Base-by-base conservation (phyloP, 2,329 filamentous ascomycete species). In the Penicillium glabrum region DNA sequence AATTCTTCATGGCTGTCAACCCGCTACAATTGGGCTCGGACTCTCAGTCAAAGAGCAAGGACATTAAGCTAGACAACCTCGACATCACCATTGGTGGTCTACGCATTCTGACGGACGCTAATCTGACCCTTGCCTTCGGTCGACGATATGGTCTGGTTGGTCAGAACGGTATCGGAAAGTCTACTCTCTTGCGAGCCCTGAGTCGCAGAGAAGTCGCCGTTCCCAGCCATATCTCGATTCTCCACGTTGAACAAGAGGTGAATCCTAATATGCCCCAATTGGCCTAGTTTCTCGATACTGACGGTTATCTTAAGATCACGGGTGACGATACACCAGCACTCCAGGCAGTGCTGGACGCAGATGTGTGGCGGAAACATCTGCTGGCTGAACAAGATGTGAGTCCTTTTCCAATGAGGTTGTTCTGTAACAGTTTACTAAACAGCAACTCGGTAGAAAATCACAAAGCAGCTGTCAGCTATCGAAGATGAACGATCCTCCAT, bases 1-100 rank as follows among this genome's bases (percentile, higher is more conserved):
- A 99, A 74, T 98, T 99, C 79, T 99, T 96, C 84, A 98, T 99
- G 95, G 89, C 91, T 53, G 95, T 99, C 80, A 99, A 99, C 76
- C 95, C 95, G 59, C 84, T 99, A 61, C 93, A 98, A 73, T 70
- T 98, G 59, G 93, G 92, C 53, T 79, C 82, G 23, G 86, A 83
- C 63, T 75, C 84, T 55, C 76, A 87, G 58, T 83, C 87, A 31
- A 99, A 98, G 87, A 96, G 93, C 76, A 99, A 99, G 82, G 95
- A 99, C 73, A 93, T 99, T 82, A 99, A 98, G 80, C 82, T 99
- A 65, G 95, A 99, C 77, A 92, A 90, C 67, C 91, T 96, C 71
- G 95, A 99, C 75, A 90, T 99, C 53, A 89, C 91, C 44, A 97
- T 99, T 70, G 87, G 90, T 60, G 93, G 93, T 55, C 83, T 86